These are phyloP conservation scores for Penicillium canescens DNA, from an alignment of 495 filamentous ascomycete genomes.

Conservation along the genomic window DNA sequence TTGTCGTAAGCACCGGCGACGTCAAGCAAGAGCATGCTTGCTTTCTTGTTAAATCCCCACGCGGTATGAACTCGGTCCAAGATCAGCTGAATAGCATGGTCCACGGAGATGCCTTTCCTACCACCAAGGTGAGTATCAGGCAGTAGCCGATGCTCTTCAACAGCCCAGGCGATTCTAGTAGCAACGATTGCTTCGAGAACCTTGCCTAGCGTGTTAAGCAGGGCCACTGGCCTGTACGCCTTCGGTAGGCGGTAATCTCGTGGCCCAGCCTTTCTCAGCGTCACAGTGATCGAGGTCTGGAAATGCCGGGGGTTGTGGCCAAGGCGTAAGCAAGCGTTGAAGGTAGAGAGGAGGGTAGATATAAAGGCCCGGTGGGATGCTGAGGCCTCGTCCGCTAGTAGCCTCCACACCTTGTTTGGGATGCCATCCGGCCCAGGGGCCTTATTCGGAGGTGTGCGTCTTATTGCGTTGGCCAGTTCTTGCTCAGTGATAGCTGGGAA, in stretches of 20 bases:
- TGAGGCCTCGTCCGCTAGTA: conserved; percentile 2
- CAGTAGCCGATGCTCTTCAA: conserved; percentile 14
- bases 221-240: conserved; percentile 24
- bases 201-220: conserved; percentile 30
- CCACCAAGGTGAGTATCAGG: conserved; percentile 14
- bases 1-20: conserved; percentile 33
- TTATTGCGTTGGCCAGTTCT: conserved; percentile 8
- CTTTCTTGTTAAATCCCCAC: conserved; percentile 13
- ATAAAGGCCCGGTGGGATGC: too few relatives aligned
- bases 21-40: conserved; percentile 17
- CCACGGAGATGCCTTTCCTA: conserved; percentile 14
- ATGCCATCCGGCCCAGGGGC: conserved; percentile 25
- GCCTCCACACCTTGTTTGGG: conserved; percentile 17
- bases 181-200: conserved; percentile 21
- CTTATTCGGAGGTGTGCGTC: conserved; percentile 19
- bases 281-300: conserved; percentile 15
- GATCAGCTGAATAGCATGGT: conserved; percentile 21
- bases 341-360: too few relatives aligned
- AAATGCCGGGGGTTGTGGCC: conserved; percentile 5
- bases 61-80: conserved; percentile 16
- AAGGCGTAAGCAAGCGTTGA: too few relatives aligned
- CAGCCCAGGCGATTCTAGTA: conserved; percentile 6
- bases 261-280: conserved; percentile 22
- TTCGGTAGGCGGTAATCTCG: conserved; percentile 17
- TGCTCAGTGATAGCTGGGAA: too few relatives aligned